These are phyloP conservation scores for Phytophthora fragariaefolia DNA, from an alignment of 352 stramenopile species.

Conservation along the genomic window DNA sequence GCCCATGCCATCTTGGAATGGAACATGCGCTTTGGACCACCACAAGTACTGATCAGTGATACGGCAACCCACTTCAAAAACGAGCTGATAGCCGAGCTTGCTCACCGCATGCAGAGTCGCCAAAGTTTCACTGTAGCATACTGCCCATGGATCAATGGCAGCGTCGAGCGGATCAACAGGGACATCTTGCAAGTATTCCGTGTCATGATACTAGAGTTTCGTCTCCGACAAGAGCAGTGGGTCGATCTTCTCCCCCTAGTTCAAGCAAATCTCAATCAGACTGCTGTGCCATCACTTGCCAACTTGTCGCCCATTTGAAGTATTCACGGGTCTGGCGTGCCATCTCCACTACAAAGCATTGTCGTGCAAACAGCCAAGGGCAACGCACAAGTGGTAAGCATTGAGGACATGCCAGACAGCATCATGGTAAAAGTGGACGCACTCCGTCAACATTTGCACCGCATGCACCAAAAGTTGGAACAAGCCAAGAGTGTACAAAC, in stretches of 20 bases:
- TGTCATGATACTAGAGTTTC: slow-evolving; percentile 11
- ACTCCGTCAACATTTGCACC: background rate
- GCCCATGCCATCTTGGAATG: background rate
- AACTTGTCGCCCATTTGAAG: slow-evolving; percentile 5
- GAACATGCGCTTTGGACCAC: background rate
- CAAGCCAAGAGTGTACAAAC: background rate
- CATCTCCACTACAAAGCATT: slow-evolving; percentile 6
- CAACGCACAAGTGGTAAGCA: background rate
- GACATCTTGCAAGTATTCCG: slow-evolving; percentile 41
- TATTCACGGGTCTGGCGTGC: slow-evolving; percentile 5
- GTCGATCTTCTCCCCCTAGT: background rate
- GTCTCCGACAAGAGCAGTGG: slow-evolving; percentile 1
- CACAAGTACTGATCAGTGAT: slow-evolving; percentile 3
- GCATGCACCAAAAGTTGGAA: slow-evolving; percentile 3
- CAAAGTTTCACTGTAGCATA: slow-evolving; percentile 19
- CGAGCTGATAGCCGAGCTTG: background rate
- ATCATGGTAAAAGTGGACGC: background rate
- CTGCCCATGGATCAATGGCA: slow-evolving; percentile 41
- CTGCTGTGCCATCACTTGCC: background rate
- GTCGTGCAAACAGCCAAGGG: background rate
- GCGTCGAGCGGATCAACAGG: slow-evolving; percentile 37
- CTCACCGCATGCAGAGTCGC: background rate
- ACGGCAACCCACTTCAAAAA: slow-evolving; percentile 1
- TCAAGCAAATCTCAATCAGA: slow-evolving; percentile 10
- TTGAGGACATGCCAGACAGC: background rate